A percentile compares a stretch with the other conserved stretches of the same genome.
phyloP scores from a whole-genome alignment of 2,329 filamentous ascomycete species.

The Colletotrichum echinochloae region DNA sequence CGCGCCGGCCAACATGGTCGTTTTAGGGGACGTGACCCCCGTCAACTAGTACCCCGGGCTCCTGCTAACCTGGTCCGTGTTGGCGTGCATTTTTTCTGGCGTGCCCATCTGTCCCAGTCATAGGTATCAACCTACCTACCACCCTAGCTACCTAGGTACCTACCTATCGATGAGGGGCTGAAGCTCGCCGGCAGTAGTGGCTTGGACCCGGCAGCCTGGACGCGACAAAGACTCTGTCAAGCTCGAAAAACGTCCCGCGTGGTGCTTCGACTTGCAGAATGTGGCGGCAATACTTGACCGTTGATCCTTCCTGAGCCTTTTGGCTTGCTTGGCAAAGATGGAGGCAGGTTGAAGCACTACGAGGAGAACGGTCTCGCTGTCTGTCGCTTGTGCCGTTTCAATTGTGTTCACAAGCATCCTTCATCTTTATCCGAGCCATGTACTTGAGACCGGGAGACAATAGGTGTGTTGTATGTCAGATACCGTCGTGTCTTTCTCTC shows the following conservation, averaged over 20 bases:
- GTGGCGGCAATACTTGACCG: neutral
- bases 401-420: neutral
- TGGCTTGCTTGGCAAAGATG: neutral
- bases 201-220: neutral
- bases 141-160: too few relatives aligned
- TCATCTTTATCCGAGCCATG: neutral
- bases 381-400: neutral
- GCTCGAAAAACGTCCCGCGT: neutral
- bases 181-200: neutral
- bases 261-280: neutral
- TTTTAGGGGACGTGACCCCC: constrained; percentile 26
- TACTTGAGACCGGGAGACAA: neutral
- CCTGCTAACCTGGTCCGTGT: constrained; percentile 37
- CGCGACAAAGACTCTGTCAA: neutral
- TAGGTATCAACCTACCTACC: too few relatives aligned
- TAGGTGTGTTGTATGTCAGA: neutral
- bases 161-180: constrained; percentile 16
- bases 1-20: constrained; percentile 24
- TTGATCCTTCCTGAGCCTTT: neutral
- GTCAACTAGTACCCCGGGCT: constrained; percentile 24
- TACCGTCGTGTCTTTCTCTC: neutral
- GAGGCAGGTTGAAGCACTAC: too few relatives aligned
- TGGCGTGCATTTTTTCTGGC: constrained; percentile 20
- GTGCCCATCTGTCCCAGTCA: too few relatives aligned
- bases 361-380: neutral